Base-by-base conservation (phyloP, 768 basidiomycete genomes). In the Pleurotus citrinopileatus region DNA sequence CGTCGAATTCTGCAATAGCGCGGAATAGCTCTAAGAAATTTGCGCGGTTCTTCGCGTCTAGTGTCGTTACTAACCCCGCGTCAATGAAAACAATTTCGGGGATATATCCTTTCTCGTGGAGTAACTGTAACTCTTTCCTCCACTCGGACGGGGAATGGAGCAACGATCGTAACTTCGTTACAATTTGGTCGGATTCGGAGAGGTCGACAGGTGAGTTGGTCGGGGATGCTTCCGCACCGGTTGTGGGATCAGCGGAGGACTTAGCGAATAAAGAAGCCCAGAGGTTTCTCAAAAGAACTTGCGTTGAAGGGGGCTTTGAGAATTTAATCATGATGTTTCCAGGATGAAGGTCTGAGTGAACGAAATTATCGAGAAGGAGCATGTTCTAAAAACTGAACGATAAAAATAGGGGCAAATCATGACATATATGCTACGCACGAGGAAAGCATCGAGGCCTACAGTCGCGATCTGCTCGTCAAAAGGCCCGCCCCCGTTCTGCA, bases 261-360 rank as follows among this genome's bases (percentile, higher is more conserved):
- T 61, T 66, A 54, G 69, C 67, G 69, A 86, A 80, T 55, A 86
- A 61, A 44, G 78, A 72, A 56, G 73, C 66, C 61, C 83, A 81
- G 47, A 93, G 70, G 59, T 81, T 83, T 58, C 75, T 70, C 37
- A 92, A 68, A 42, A 91, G 73, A 60, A 83, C 76, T 40, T 74
- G 70, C 0, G 91, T 88, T 0, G 83, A 80, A 7, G 88, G 82
- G 0, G 93, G 93, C 66, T 90, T 91, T 64, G 84, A 87, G 73
- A 98, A 98, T 66, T 96, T 97, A 74, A 99, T 84, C 87, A 97
- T 91, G 70, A 98, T 95, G 67, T 98, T 98, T 26, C 96, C 96
- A 2, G 91, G 89, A 66, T 92, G 91, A 19, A 93, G 80, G 65
- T 93, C 91, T 3, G 90, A 79, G 67, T 98, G 97, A 8, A 96